Evolutionary conservation across 805 yeast species (phyloP), one percentile per base, ranked within the genome.

Genomic region (Zygotorulaspora sp.): DNA sequence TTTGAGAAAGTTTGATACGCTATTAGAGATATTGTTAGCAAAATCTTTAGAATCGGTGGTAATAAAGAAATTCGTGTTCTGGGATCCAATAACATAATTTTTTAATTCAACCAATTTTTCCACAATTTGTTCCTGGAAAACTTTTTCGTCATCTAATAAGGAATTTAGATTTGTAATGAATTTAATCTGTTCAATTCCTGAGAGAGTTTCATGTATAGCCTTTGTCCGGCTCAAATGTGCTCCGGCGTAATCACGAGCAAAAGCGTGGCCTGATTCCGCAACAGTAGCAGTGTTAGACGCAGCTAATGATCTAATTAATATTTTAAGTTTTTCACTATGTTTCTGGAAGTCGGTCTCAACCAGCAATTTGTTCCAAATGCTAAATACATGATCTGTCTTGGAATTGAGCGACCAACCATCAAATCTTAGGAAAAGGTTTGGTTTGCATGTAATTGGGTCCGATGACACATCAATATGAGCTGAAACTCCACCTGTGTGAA

Each of bases 221-320:
- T 76, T 77, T 13, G 78, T 69, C 1, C 74, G 65, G 2, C 87
- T 77, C 3, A 87, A 61, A 19, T 74, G 71, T 0, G 95, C 72
- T 16, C 76, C 68, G 2, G 95, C 80, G 50, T 67, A 74, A 4
- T 78, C 68, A 48, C 78, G 72, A 2, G 97, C 96, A 62, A 74
- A 89, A 1, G 80, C 66, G 56, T 92, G 97, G 0, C 98, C 98
- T 39, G 83, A 69, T 40, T 89, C 92, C 7, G 96, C 89, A 35
- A 92, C 77, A 5, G 74, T 68, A 52, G 89, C 80, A 40, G 86
- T 67, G 53, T 85, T 84, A 50, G 86, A 89, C 22, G 88, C 79
- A 0, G 84, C 82, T 52, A 82, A 60, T 27, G 81, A 74, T 52
- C 83, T 83, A 28, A 92, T 76, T 53, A 92, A 67, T 1, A 83